phyloP scores from a whole-genome alignment of 345 rosid genomes.

The Linum usitatissimum region DNA sequence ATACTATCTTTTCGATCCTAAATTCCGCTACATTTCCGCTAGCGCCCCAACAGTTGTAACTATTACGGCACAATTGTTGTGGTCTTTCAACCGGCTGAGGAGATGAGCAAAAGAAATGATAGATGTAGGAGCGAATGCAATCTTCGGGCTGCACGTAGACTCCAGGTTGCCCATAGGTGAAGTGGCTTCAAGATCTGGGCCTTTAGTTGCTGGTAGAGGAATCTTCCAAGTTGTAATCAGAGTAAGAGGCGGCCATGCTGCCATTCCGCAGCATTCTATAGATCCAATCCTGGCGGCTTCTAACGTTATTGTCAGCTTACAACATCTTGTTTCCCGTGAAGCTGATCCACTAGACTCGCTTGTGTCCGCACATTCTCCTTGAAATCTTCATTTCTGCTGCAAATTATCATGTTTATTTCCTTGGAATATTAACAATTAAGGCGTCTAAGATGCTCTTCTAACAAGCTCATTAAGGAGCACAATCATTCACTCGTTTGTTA shows the following conservation, averaged over 20 bases:
- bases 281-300: constrained; percentile 1
- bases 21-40: too few relatives aligned
- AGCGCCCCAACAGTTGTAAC: too few relatives aligned
- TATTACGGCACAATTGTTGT: neutral
- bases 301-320: constrained; percentile 3
- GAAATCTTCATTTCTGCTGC: too few relatives aligned
- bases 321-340: constrained; percentile 4
- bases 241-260: neutral
- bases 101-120: neutral
- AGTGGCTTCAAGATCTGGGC: constrained; percentile 1
- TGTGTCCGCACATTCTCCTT: too few relatives aligned
- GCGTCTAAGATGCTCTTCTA: too few relatives aligned
- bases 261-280: constrained; percentile 4
- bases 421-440: too few relatives aligned
- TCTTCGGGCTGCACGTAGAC: neutral
- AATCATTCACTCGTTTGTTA: too few relatives aligned
- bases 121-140: constrained; percentile 1
- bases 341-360: constrained; percentile 6
- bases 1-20: too few relatives aligned
- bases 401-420: too few relatives aligned
- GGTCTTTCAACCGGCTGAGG: constrained; percentile 5
- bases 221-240: neutral
- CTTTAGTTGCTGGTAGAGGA: neutral
- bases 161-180: neutral
- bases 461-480: too few relatives aligned